Percentiles rank a stretch among this genome's conserved stretches.
phyloP scores from a whole-genome alignment of 2,329 filamentous ascomycete genomes.

The Gyromitra esculenta region DNA sequence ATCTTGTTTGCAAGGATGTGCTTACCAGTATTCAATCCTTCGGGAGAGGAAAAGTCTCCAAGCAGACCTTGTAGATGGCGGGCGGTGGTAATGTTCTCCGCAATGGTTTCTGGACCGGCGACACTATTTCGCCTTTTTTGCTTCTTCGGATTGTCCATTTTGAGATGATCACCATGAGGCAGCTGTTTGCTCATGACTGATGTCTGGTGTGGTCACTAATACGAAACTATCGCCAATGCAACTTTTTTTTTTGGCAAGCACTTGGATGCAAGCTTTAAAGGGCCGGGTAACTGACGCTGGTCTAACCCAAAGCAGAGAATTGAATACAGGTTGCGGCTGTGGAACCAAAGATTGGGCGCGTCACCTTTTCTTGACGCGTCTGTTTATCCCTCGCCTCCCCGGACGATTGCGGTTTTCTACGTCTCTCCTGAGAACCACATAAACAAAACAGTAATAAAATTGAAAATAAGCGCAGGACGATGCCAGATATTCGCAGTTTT shows the following conservation, averaged over 20 bases:
- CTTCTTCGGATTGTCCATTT: conserved; percentile 45
- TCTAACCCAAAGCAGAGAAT: conserved; percentile 30
- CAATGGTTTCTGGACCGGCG: conserved; percentile 4
- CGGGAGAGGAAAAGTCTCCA: conserved; percentile 47
- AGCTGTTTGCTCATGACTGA: conserved; percentile 36
- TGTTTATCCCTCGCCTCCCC: conserved; percentile 32
- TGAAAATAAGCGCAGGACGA: conserved; percentile 61
- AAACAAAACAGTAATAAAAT: not conserved
- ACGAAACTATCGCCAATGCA: not conserved
- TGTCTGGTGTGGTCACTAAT: not conserved
- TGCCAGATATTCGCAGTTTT: conserved; percentile 93
- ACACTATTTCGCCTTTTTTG: conserved; percentile 23
- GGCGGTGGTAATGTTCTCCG: conserved; percentile 41
- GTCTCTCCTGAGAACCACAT: not conserved
- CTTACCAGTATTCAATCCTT: conserved; percentile 45
- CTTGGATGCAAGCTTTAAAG: not conserved
- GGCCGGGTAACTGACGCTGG: conserved; percentile 27
- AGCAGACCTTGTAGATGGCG: conserved; percentile 46
- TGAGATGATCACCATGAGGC: conserved; percentile 4
- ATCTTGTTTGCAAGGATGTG: conserved; percentile 1
- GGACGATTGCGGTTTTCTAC: not conserved
- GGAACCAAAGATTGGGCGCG: conserved; percentile 25
- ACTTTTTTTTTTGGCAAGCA: conserved; percentile 20
- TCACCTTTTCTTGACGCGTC: conserved; percentile 42
- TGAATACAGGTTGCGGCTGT: conserved; percentile 13